A percentile compares a stretch with the other conserved stretches of the same genome.
Evolutionary conservation across 2,329 filamentous ascomycete genomes (phyloP).

Genomic region (Xylariaceae sp.): DNA sequence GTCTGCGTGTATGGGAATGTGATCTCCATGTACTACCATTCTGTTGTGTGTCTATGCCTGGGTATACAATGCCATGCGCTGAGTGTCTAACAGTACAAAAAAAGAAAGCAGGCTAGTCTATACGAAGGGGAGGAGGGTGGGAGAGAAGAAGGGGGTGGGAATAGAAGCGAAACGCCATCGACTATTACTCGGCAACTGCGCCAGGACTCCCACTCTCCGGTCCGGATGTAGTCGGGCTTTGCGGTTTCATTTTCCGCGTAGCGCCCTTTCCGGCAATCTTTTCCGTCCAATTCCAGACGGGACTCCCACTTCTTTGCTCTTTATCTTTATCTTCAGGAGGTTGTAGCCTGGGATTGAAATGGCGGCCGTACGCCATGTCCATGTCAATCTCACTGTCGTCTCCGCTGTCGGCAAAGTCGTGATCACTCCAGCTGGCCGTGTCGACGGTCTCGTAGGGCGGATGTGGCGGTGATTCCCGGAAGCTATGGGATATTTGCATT

Average conservation of each 20-base stretch:
- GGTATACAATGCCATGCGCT: too few relatives aligned
- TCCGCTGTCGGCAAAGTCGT: conserved; percentile 64
- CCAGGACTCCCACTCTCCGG: neutral
- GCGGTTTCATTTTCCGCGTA: conserved; percentile 28
- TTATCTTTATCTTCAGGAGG: conserved; percentile 22
- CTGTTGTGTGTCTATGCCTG: conserved; percentile 14
- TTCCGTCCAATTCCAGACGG: conserved; percentile 52
- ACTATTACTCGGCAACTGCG: neutral
- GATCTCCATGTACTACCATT: conserved; percentile 8
- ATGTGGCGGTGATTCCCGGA: conserved; percentile 34
- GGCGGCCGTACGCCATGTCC: conserved; percentile 35
- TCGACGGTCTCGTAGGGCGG: conserved; percentile 49
- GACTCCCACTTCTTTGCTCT: conserved; percentile 27
- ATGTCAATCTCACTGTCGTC: conserved; percentile 51
- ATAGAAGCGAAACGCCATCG: too few relatives aligned
- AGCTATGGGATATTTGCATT: conserved; percentile 31
- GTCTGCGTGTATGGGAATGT: neutral
- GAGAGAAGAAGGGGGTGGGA: too few relatives aligned
- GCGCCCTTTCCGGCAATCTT: conserved; percentile 49
- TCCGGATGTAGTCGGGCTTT: conserved; percentile 24
- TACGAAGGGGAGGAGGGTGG: too few relatives aligned
- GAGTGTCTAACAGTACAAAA: too few relatives aligned
- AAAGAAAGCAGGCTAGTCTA: too few relatives aligned
- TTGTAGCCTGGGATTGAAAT: conserved; percentile 21
- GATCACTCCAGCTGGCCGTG: conserved; percentile 69